Evolutionary conservation across 2,329 filamentous ascomycete genomes (phyloP).

Genomic region (Thelonectria rubi): DNA sequence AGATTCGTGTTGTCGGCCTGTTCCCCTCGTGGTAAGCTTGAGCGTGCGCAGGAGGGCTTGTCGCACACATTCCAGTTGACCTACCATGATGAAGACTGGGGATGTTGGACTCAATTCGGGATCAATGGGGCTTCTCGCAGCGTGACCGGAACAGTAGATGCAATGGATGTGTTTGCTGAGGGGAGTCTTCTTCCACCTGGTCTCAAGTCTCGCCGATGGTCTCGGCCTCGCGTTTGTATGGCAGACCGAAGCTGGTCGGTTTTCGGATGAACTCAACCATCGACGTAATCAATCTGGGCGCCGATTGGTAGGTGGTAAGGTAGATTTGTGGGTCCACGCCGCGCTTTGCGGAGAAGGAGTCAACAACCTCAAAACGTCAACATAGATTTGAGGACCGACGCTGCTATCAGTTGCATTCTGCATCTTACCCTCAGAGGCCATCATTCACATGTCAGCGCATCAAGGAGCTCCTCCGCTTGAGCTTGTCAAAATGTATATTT

Average conservation of each 20-base stretch:
- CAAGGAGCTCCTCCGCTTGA: neutral
- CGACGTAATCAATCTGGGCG: neutral
- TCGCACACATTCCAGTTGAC: neutral
- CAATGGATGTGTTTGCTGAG: neutral
- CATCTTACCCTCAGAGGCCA: too few species aligned
- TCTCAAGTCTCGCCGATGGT: constrained; percentile 3
- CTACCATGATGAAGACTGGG: constrained; percentile 24
- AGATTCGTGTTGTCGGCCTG: constrained; percentile 38
- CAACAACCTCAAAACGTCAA: neutral
- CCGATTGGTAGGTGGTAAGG: constrained; percentile 10
- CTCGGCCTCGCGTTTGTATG: constrained; percentile 20
- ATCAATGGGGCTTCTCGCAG: neutral
- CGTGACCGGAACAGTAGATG: neutral
- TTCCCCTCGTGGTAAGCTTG: neutral
- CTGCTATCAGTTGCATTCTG: too few species aligned
- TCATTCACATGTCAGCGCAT: too few species aligned
- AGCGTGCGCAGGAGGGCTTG: neutral
- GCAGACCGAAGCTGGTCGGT: constrained; percentile 19
- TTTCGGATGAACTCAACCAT: constrained; percentile 18
- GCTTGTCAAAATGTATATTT: neutral
- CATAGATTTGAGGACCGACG: too few species aligned
- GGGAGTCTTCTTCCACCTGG: neutral
- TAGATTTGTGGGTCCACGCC: neutral
- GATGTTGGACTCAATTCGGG: neutral
- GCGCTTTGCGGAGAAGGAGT: constrained; percentile 4